A percentile compares a stretch with the other conserved stretches of the same genome.
Conservation (phyloP, 495 filamentous ascomycete genomes). For the Xylaria telfairii region DNA sequence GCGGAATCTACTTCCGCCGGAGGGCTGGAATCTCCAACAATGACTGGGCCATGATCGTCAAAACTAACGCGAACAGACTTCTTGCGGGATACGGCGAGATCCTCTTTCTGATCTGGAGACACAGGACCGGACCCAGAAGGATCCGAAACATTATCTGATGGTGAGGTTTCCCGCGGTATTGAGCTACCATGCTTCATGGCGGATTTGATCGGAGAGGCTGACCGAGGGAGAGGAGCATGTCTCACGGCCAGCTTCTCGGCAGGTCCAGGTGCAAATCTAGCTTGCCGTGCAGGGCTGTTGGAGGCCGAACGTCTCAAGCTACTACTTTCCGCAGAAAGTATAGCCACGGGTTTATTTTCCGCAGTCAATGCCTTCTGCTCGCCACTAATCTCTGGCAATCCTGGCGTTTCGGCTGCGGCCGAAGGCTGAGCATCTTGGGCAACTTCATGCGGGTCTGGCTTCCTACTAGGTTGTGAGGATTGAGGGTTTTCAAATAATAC, state of each 20-base stretch:
- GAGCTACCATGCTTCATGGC: conserved; percentile 75
- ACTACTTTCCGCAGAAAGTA: conserved; percentile 27
- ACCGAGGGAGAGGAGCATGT: conserved; percentile 80
- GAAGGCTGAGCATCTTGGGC: neutral
- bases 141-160: conserved; percentile 51
- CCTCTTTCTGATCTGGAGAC: conserved; percentile 52
- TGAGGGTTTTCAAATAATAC: conserved; percentile 26
- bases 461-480: neutral
- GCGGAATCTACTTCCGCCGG: conserved; percentile 58
- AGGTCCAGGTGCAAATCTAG: conserved; percentile 69
- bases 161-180: conserved; percentile 51
- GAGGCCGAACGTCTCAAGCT: conserved; percentile 40
- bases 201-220: conserved; percentile 84
- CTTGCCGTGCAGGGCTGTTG: conserved; percentile 59
- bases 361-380: conserved; percentile 22
- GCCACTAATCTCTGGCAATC: neutral
- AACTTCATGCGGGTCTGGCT: neutral
- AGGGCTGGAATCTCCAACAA: conserved; percentile 65
- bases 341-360: conserved; percentile 34
- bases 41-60: conserved; percentile 66
- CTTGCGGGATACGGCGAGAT: conserved; percentile 62
- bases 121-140: conserved; percentile 36
- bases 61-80: conserved; percentile 84
- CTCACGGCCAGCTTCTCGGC: conserved; percentile 61
- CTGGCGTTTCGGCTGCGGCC: neutral